phyloP scores from a whole-genome alignment of 2,329 filamentous ascomycete species.

The Plenodomus lindquistii region DNA sequence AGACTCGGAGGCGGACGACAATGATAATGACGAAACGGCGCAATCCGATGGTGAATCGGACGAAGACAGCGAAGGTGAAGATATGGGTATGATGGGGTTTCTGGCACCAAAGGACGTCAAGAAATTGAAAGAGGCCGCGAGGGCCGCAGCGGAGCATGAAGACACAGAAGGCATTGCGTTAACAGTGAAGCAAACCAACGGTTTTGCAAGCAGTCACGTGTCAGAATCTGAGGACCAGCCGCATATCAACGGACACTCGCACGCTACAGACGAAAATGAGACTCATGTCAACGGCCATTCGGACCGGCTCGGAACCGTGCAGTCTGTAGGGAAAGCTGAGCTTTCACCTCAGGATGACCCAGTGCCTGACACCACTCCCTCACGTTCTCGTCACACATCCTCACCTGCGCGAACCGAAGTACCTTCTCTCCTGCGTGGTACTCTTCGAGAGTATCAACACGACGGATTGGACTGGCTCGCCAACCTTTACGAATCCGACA shows the following conservation, averaged over 20 bases:
- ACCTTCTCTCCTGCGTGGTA: slow-evolving; percentile 75
- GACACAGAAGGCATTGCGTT: slow-evolving; percentile 45
- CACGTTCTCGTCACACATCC: slow-evolving; percentile 34
- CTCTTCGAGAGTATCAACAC: slow-evolving; percentile 92
- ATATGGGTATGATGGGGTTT: slow-evolving; percentile 42
- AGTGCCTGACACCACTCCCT: slow-evolving; percentile 15
- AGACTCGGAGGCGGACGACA: slow-evolving; percentile 28
- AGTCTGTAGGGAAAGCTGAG: slow-evolving; percentile 19
- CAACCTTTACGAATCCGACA: slow-evolving; percentile 86
- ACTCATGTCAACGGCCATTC: slow-evolving; percentile 17
- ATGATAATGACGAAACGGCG: slow-evolving; percentile 22
- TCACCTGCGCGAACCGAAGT: slow-evolving; percentile 40
- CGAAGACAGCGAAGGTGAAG: slow-evolving; percentile 42
- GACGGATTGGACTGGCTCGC: slow-evolving; percentile 97
- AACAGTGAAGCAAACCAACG: slow-evolving; percentile 19
- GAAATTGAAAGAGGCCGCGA: slow-evolving; percentile 40
- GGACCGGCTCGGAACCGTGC: slow-evolving; percentile 1
- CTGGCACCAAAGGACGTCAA: slow-evolving; percentile 38
- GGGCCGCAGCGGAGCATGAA: slow-evolving; percentile 25
- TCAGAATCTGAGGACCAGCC: slow-evolving; percentile 49
- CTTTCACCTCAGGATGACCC: slow-evolving; percentile 17
- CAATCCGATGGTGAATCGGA: slow-evolving; percentile 21
- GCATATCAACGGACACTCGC: slow-evolving; percentile 16
- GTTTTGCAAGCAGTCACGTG: slow-evolving; percentile 46
- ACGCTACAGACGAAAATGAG: slow-evolving; percentile 5